Base-by-base conservation (phyloP, 2,329 filamentous ascomycete genomes). In the Alternaria dauci region DNA sequence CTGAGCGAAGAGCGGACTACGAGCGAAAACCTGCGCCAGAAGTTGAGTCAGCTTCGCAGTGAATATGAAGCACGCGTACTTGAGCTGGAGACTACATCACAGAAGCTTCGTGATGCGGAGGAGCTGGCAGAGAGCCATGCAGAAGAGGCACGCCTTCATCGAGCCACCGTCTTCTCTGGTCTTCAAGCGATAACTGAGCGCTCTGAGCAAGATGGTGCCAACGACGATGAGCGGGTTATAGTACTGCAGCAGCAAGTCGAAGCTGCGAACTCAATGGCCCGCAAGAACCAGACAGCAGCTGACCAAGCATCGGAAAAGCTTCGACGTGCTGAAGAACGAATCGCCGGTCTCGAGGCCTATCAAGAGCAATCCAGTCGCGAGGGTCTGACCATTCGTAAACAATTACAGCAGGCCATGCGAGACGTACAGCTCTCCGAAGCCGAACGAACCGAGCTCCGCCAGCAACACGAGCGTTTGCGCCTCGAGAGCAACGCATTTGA, bases 301-400 rank as follows among this genome's bases (percentile, higher is more conserved):
- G 93, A 99, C 76, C 81, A 85, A 26, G 93, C 94, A 3, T 91
- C 93, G 0, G 93, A 97, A 74, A 96, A 94, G 76, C 84, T 99
- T 54, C 91, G 95, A 54, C 91, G 91, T 59, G 95, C 95, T 4
- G 96, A 99, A 80, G 96, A 98, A 81, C 89, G 95, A 42, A 98
- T 99, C 76, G 96, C 95, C 5, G 95, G 95, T 7, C 86, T 99
- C 4, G 95, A 99, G 78, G 92, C 93, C 28, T 98, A 98, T 77
- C 95, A 99, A 80, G 95, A 99, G 76, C 95, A 99, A 79, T 91
- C 94, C 4, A 98, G 94, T 78, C 88, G 95, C 44, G 96, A 99
- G 78, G 93, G 93, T 50, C 88, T 99, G 55, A 88, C 89, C 36
- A 93, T 98, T 67, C 89, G 95, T 55, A 90, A 95, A 75, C 94